Evolutionary conservation across 2,329 filamentous ascomycete genomes (phyloP), one percentile per base, ranked within the genome.

Genomic region (Domatiomyces globalis): DNA sequence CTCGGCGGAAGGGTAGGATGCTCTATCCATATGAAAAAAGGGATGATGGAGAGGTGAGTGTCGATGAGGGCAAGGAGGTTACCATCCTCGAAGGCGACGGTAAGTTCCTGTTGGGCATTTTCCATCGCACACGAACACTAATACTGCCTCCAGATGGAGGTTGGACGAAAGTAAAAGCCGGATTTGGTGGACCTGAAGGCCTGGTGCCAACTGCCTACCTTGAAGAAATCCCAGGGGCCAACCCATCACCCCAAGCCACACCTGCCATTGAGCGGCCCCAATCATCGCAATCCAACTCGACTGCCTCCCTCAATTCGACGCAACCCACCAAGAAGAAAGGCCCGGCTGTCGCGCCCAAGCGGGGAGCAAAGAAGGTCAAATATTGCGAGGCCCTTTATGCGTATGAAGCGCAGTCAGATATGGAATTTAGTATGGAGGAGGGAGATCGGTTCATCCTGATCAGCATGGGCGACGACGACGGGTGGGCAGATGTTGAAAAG

Each of bases 401-500:
- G 48, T 98, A 98, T 66, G 75, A 82, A 49, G 87, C 90, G 17
- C 83, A 87, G 61, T 88, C 81, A 58, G 87, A 94, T 5, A 78
- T 80, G 6, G 92, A 98, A 69, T 88, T 90, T 67, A 87, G 77
- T 62, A 98, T 98, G 87, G 66, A 67, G 0, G 90, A 94, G 67
- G 92, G 92, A 0, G 92, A 98, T 68, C 78, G 82, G 49, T 94
- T 98, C 62, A 88, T 98, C 42, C 73, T 98, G 29, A 81, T 95
- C 55, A 88, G 83, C 62, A 82, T 86, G 51, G 90, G 96, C 64
- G 78, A 82, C 0, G 92, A 92, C 1, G 92, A 96, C 70, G 92
- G 92, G 0, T 98, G 92, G 92, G 87, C 83, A 25, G 92, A 96
- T 71, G 92, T 98, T 17, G 92, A 96, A 71, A 88, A 87, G 67